Base-by-base conservation (phyloP, 2,329 filamentous ascomycete species). In the Colletotrichum paranaense region DNA sequence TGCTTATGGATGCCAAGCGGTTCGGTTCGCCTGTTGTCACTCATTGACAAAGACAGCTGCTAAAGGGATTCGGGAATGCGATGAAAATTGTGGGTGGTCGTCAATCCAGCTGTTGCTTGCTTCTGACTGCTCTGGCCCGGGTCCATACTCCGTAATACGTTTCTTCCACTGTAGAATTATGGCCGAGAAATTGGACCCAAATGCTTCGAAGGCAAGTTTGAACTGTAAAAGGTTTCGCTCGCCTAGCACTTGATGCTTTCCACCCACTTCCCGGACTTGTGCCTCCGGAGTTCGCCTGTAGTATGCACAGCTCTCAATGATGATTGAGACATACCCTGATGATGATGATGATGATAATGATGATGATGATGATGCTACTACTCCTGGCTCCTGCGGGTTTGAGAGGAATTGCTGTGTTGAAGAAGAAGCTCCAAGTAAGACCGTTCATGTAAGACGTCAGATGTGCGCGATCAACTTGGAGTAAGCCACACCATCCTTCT, bases 21-120 rank as follows among this genome's bases (percentile, higher is more conserved):
- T 49, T 63, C 65, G 53, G 32, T 49, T 63, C 65, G 53, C 55
- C 70, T 73, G 32, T 64, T 58, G 49, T 55, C 16, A 46, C 28
- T 68, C 38, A 49, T 42, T 42, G 38, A 42, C 38, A 19, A 42
- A 16, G 38, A 42, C 8, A 49, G 42, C 42, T 22, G 42, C 42
- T 49, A 19, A 49, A 19, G 19, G 42, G 11, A 35, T 35, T 35
- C 32, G 11, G 32, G 42, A n/a, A 30, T 62, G 38, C 35, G 58
- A 49, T 22, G 38, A 42, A 26, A 49, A 22, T 32, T 52, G 16
- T 52, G 59, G 38, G 12, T 22, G 46, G 19, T 62, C n/a, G 24
- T n/a, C 38, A 28, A n/a, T 6, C 19, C 16, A 35, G 32, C 11
- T 28, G 30, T 5, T 30, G 16, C 38, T 46, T 52, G 16, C 4